Percentiles rank a stretch among this genome's conserved stretches.
These are phyloP conservation scores for Bidens hawaiensis DNA, from an alignment of 140 eudicot genomes.

Conservation along the genomic window DNA sequence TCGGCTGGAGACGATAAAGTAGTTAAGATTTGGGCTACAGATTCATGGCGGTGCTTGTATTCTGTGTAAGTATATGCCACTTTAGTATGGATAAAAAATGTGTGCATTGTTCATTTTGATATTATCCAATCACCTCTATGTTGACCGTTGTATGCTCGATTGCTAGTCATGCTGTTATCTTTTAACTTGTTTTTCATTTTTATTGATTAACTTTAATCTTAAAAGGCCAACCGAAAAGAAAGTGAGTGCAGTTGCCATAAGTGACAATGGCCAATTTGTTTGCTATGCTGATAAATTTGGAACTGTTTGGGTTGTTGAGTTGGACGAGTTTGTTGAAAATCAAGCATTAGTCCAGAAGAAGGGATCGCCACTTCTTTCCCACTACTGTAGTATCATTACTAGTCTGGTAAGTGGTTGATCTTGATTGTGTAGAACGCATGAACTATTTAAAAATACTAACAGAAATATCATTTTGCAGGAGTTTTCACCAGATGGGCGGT, in stretches of 20 bases:
- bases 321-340: conserved; percentile 37
- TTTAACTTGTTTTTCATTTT: background rate
- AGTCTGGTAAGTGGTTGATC: conserved; percentile 56
- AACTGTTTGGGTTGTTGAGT: conserved; percentile 71
- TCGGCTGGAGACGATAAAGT: conserved; percentile 95
- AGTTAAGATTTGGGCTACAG: conserved; percentile 76
- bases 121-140: background rate
- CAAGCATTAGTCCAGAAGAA: conserved; percentile 42
- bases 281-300: conserved; percentile 98
- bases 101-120: background rate
- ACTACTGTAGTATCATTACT: conserved; percentile 94
- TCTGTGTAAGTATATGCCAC: conserved; percentile 55
- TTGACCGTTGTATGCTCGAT: background rate
- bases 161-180: background rate
- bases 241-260: conserved; percentile 90
- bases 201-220: background rate
- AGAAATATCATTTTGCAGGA: conserved; percentile 51
- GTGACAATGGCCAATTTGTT: conserved; percentile 56
- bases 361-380: conserved; percentile 71
- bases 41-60: conserved; percentile 66
- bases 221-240: conserved; percentile 85
- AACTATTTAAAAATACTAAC: conserved; percentile 5
- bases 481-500: conserved; percentile 79
- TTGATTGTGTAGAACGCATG: background rate
- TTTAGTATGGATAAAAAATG: background rate